phyloP scores from a whole-genome alignment of 306 rosid species.

The Glycyrrhiza uralensis region DNA sequence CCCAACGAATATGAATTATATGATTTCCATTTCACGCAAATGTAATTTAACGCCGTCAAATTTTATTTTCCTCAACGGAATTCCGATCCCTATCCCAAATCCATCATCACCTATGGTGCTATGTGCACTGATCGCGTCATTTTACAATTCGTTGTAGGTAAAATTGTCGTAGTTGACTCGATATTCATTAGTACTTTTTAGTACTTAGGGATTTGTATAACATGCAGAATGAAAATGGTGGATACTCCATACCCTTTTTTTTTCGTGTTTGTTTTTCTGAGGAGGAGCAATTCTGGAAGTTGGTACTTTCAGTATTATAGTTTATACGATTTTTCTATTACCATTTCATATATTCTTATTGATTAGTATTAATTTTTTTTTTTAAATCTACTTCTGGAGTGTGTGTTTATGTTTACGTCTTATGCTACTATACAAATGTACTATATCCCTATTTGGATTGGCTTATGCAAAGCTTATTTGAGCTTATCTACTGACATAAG shows the following conservation, averaged over 20 bases:
- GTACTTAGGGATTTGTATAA: background rate
- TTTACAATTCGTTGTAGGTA: background rate
- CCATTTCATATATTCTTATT: background rate
- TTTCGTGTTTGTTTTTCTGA: background rate
- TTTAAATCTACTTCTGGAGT: background rate
- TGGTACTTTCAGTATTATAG: background rate
- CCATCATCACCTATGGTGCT: background rate
- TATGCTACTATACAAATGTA: no score
- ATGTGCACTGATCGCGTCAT: background rate
- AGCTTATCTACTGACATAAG: no score
- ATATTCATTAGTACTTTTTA: background rate
- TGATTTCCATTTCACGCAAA: background rate
- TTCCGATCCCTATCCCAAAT: background rate
- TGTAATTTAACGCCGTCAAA: background rate
- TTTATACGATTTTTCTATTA: background rate
- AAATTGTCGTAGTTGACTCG: background rate
- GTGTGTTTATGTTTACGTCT: no score
- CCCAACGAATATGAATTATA: background rate
- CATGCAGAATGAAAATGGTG: conserved; percentile 13
- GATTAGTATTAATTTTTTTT: background rate
- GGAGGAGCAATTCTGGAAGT: background rate
- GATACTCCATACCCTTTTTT: background rate
- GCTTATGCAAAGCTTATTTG: no score
- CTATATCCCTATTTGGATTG: no score
- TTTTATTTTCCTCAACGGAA: background rate